Evolutionary conservation across 2,329 filamentous ascomycete species (phyloP), one percentile per base, ranked within the genome.

Genomic region (Sporothrix pseudoabietina): DNA sequence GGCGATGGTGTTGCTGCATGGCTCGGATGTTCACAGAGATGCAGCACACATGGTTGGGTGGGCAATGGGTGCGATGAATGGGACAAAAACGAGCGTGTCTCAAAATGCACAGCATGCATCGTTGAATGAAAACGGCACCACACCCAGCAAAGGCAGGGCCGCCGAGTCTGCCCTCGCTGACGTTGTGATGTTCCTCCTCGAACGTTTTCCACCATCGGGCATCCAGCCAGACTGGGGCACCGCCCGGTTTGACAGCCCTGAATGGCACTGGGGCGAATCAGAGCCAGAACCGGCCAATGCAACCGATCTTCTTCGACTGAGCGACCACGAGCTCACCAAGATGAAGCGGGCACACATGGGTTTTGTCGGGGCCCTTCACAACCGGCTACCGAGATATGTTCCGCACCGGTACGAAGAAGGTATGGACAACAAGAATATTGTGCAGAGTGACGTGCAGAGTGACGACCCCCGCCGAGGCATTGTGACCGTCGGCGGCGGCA

Each of bases 401-500:
- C 65, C 65, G 0, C 65, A 69, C 5, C 49, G 49, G 6, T 69
- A 69, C 30, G 52, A 63, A 0, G 26, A 49, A 1, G 14, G 0
- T 6, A 19, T 10, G 22, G 61, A 54, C 22, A 7, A 8, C 7
- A 32, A 35, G 12, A 35, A 39, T 26, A 26, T 3, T 10, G 22
- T 8, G 30, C 39, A n/a, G 10, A 9, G 12, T 41, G 30, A 30
- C 71, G 22, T 8, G 30, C 39, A n/a, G 10, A 9, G 12, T 41
- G 30, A 30, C 71, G 8, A 14, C 4, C 66, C 72, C 8, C 82
- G 82, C 5, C 80, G 81, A 2, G 86, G 86, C 1, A 80, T 88
- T 47, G 86, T 88, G 41, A 85, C 85, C 12, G 85, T 85, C 1
- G 85, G 84, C 2, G 84, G 85, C 12, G 80, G 82, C 1, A 79